phyloP scores from a whole-genome alignment of 106 monocot species.

The Dendrobium huoshanense region DNA sequence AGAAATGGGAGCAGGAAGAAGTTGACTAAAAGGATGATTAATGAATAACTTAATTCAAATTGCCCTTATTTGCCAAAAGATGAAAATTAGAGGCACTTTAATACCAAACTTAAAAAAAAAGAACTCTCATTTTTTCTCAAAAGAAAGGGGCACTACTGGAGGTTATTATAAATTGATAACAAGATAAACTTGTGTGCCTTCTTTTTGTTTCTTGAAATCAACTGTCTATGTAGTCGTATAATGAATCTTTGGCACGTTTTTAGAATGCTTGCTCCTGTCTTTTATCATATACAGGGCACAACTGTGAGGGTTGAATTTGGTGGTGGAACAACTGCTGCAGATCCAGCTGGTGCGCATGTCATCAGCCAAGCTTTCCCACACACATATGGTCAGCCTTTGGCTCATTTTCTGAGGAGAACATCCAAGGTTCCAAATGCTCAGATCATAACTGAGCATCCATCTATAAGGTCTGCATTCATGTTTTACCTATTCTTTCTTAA shows the following conservation, averaged over 20 bases:
- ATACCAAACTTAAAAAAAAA: background rate
- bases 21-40: background rate
- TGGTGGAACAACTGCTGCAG: constrained; percentile 56
- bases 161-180: background rate
- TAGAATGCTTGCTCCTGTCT: background rate
- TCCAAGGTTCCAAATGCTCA: constrained; percentile 57
- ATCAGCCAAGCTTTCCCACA: constrained; percentile 61
- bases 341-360: constrained; percentile 42
- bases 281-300: constrained; percentile 43
- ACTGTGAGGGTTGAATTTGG: constrained; percentile 88
- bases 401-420: constrained; percentile 56
- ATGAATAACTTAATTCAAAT: background rate
- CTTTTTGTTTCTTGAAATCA: background rate
- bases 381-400: constrained; percentile 71
- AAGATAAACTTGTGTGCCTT: constrained; percentile 1
- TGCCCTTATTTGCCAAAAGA: background rate
- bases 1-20: background rate
- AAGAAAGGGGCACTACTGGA: background rate
- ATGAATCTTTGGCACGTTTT: background rate
- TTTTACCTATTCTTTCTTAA: background rate
- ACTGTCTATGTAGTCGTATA: background rate
- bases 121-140: background rate
- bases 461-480: constrained; percentile 28
- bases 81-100: background rate
- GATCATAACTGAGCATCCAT: constrained; percentile 57